Conservation (phyloP, 2,329 filamentous ascomycete genomes). For the Cladophialophora yegresii region DNA sequence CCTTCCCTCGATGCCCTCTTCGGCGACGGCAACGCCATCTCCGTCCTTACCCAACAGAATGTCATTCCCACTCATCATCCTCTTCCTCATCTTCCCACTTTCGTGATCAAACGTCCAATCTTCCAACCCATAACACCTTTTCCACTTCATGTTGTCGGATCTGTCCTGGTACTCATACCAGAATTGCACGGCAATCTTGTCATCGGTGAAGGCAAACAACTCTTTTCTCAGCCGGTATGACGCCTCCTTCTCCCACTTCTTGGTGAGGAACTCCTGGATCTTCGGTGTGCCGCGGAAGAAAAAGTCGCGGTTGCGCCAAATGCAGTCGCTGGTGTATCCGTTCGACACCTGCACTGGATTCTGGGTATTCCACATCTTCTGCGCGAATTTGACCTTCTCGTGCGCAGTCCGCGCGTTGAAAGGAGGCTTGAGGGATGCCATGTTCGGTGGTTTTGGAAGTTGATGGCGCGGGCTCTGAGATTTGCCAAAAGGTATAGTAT, state of each 20-base stretch:
- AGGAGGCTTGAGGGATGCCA: constrained; percentile 60
- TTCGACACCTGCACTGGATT: constrained; percentile 66
- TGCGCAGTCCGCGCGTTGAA: constrained; percentile 73
- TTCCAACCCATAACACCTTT: constrained; percentile 77
- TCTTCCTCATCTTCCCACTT: constrained; percentile 49
- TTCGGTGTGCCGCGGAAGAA: constrained; percentile 68
- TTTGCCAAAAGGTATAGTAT: background rate
- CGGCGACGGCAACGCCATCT: constrained; percentile 40
- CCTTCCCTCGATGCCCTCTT: constrained; percentile 41
- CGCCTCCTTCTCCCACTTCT: constrained; percentile 73
- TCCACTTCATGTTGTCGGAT: constrained; percentile 68
- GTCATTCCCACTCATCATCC: constrained; percentile 54
- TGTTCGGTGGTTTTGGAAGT: constrained; percentile 27
- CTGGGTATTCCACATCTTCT: constrained; percentile 78
- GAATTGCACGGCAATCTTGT: constrained; percentile 81
- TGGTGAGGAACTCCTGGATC: constrained; percentile 67
- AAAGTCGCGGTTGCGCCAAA: constrained; percentile 75
- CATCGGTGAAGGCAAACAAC: constrained; percentile 57
- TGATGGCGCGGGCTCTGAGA: background rate
- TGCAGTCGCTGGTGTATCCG: constrained; percentile 72
- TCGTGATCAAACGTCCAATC: constrained; percentile 51
- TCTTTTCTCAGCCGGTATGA: constrained; percentile 79
- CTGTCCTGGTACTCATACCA: constrained; percentile 81
- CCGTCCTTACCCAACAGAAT: constrained; percentile 47
- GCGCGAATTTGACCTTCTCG: constrained; percentile 79